Percentiles rank a stretch among this genome's conserved stretches.
These are phyloP conservation scores for Penicillium coffeae DNA, from an alignment of 495 filamentous ascomycete genomes.

Conservation along the genomic window DNA sequence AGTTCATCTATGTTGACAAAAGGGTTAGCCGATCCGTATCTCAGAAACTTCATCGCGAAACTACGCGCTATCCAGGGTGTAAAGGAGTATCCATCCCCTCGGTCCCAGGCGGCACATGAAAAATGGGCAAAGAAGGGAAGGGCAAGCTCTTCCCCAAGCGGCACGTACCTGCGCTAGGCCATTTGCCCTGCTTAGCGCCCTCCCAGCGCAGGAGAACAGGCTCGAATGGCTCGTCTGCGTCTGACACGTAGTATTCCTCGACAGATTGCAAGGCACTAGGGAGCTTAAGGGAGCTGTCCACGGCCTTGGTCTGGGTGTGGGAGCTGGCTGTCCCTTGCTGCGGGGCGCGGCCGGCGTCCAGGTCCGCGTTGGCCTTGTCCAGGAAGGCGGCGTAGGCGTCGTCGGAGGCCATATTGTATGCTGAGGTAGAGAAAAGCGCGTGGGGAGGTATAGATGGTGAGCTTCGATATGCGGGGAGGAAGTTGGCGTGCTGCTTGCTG, in stretches of 20 bases:
- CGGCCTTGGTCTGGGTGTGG: constrained; percentile 51
- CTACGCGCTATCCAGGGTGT: constrained; percentile 8
- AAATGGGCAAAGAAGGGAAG: constrained; percentile 10
- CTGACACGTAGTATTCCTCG: constrained; percentile 68
- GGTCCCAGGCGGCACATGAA: constrained; percentile 1
- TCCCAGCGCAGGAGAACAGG: constrained; percentile 64
- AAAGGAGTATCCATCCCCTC: background rate
- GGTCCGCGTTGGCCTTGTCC: constrained; percentile 76
- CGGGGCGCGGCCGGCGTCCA: constrained; percentile 37
- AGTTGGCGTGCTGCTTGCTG: background rate
- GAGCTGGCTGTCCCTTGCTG: constrained; percentile 29
- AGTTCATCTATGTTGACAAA: constrained; percentile 27
- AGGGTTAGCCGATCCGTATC: constrained; percentile 8
- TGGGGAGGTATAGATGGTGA: background rate
- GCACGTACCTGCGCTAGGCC: constrained; percentile 60
- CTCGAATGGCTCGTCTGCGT: constrained; percentile 81
- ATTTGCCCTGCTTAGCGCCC: constrained; percentile 44
- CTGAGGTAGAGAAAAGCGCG: constrained; percentile 19
- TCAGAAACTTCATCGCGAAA: background rate
- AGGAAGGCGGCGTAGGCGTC: constrained; percentile 77
- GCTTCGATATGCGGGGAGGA: constrained; percentile 8
- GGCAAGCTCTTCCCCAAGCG: background rate
- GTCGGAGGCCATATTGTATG: constrained; percentile 65
- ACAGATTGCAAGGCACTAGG: constrained; percentile 54
- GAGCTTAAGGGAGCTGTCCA: constrained; percentile 44